Evolutionary conservation across 1,139 yeast species (phyloP).

Genomic region (Zygosaccharomyces pseudobailii): DNA sequence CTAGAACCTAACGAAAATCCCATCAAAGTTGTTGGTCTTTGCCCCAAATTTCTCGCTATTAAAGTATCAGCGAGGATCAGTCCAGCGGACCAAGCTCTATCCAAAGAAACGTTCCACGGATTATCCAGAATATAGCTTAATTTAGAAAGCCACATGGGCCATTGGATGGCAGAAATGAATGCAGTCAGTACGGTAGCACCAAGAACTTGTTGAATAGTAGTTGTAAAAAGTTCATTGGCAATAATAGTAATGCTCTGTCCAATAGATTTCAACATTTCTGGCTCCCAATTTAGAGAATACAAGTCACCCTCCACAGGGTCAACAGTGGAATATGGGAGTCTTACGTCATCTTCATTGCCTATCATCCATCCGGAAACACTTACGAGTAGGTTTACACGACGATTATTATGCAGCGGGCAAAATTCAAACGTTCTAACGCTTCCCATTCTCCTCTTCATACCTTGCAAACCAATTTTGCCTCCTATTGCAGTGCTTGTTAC

Average conservation of each 20-base stretch:
- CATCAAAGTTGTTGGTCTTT: slow-evolving; percentile 84
- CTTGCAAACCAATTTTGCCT: slow-evolving; percentile 78
- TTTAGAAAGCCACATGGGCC: slow-evolving; percentile 88
- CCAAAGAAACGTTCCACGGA: slow-evolving; percentile 97
- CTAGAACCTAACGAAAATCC: slow-evolving; percentile 96
- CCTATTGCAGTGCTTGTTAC: slow-evolving; percentile 90
- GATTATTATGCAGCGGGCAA: slow-evolving; percentile 86
- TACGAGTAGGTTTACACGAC: slow-evolving; percentile 79
- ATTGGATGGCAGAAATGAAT: slow-evolving; percentile 90
- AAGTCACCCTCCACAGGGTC: slow-evolving; percentile 98
- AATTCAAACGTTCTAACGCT: slow-evolving; percentile 92
- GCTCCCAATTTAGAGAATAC: slow-evolving; percentile 92
- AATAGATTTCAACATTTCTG: slow-evolving; percentile 92
- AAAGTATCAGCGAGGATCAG: slow-evolving; percentile 85
- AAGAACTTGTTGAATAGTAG: slow-evolving; percentile 88
- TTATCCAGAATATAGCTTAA: slow-evolving; percentile 86
- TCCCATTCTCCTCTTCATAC: slow-evolving; percentile 84
- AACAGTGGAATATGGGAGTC: slow-evolving; percentile 92
- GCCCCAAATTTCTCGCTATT: slow-evolving; percentile 82
- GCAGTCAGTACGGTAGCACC: slow-evolving; percentile 93
- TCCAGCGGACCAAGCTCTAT: slow-evolving; percentile 97
- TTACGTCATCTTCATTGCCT: slow-evolving; percentile 90
- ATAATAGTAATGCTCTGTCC: slow-evolving; percentile 93
- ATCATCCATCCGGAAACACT: slow-evolving; percentile 98
- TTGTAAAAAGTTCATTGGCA: slow-evolving; percentile 89